Conservation (phyloP, 495 filamentous ascomycete species). For the Penicillium taxi region DNA sequence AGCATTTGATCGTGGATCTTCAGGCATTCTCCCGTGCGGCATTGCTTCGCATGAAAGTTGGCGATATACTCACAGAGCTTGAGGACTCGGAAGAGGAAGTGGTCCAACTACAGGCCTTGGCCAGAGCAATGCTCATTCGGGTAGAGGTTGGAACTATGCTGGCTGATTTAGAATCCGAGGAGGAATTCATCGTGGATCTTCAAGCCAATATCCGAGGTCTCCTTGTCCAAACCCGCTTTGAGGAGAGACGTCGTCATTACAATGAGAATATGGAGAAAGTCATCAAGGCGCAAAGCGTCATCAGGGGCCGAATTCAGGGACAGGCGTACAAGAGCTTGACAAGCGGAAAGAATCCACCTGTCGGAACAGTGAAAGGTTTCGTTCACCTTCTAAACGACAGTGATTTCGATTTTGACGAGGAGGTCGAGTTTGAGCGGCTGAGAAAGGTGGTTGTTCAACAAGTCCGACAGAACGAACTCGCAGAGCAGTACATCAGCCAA, state of each 20-base stretch:
- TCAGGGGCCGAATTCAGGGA: conserved; percentile 86
- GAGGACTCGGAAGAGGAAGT: conserved; percentile 75
- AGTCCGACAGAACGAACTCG: conserved; percentile 91
- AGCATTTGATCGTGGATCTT: conserved; percentile 49
- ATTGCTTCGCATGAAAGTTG: conserved; percentile 63
- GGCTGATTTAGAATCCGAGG: conserved; percentile 69
- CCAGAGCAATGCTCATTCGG: conserved; percentile 71
- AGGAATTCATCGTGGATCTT: conserved; percentile 62
- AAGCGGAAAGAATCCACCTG: conserved; percentile 93
- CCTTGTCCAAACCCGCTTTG: conserved; percentile 65
- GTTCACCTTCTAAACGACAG: conserved; percentile 97
- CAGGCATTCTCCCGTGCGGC: conserved; percentile 72
- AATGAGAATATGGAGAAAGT: conserved; percentile 98
- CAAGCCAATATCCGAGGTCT: conserved; percentile 70
- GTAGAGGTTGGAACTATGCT: conserved; percentile 61
- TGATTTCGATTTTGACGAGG: conserved; percentile 97
- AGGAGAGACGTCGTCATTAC: conserved; percentile 80
- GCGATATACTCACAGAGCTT: conserved; percentile 60
- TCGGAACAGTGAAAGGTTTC: conserved; percentile 93
- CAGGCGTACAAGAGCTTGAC: conserved; percentile 96
- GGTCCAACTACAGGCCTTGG: conserved; percentile 60
- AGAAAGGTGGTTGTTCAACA: conserved; percentile 94
- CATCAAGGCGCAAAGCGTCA: conserved; percentile 95
- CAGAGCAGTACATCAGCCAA: conserved; percentile 96
- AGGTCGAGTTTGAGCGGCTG: conserved; percentile 89